Evolutionary conservation across 164 flowering plant genomes (phyloP).

Genomic region (Houttuynia cordata): DNA sequence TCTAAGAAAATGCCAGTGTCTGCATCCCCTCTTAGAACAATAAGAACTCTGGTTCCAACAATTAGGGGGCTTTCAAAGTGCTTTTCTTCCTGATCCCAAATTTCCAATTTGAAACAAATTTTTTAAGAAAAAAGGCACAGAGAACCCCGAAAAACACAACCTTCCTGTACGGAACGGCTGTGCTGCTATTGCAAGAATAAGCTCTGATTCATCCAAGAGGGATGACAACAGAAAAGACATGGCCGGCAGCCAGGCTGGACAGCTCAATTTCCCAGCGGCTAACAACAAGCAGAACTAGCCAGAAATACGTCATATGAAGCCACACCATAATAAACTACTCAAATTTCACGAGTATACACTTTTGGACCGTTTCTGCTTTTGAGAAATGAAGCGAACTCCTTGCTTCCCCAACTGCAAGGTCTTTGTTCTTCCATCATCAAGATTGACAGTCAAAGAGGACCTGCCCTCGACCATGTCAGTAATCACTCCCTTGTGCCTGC

Average conservation of each 20-base stretch:
- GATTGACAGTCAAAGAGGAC: constrained; percentile 41
- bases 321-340: too few species aligned
- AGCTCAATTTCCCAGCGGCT: neutral
- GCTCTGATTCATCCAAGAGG: neutral
- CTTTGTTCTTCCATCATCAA: constrained; percentile 72
- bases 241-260: neutral
- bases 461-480: constrained; percentile 44
- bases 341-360: constrained; percentile 2
- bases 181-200: too few species aligned
- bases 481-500: constrained; percentile 78
- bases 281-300: neutral
- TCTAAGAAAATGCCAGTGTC: too few species aligned
- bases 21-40: too few species aligned
- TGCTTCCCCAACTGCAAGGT: constrained; percentile 73
- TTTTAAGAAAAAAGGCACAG: too few species aligned
- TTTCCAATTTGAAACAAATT: neutral
- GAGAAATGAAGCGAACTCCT: constrained; percentile 72
- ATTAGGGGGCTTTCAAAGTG: neutral
- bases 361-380: constrained; percentile 53
- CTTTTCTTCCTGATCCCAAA: neutral
- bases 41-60: neutral
- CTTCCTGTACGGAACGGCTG: too few species aligned
- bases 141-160: too few species aligned
- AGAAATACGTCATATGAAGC: neutral
- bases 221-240: neutral